Base-by-base conservation (phyloP, 2,329 filamentous ascomycete genomes). In the Paradendryphiella salina region DNA sequence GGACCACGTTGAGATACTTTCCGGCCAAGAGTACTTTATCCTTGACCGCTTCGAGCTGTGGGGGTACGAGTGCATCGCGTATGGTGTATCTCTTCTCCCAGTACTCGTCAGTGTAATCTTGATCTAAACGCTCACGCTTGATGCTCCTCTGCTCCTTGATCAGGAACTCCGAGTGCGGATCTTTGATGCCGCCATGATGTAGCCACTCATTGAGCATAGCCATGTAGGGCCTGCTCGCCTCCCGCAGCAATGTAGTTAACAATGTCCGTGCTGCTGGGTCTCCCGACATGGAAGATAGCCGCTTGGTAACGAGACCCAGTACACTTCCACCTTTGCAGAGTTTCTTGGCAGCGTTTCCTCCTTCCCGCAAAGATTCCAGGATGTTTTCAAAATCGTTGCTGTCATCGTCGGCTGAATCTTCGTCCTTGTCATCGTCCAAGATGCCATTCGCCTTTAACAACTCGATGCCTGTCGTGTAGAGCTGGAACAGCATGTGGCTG, bases 81-180 rank as follows among this genome's bases (percentile, higher is more conserved):
- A 99, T 88, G 4, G 94, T 97, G 70, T 99, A 99, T 57, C 94
- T 83, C 67, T 96, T 90, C 72, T 99, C 94, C 94, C 94, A 99
- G 73, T 99, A 99, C 67, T 99, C 94, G 71, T 99, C 94, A 0
- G 93, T 99, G 67, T 97, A 99, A 72, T 99, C 94, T 69, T 96
- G 87, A 67, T 97, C 91, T 2, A 99, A 78, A 52, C 89, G 83
- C 71, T 97, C 94, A 33, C 94, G 84, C 51, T 88, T 87, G 63
- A 99, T 96, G 66, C 92, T 96, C 73, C 93, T 95, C 64, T 96
- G 90, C 72, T 97, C 94, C 68, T 95, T 95, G 67, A 99, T 86
- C 45, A 99, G 77, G 62, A 99, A 99, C 72, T 99, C 94, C 1
- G 86, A 84, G 71, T 97, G 93, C 0, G 92, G 90, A 70, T 99